Evolutionary conservation across 768 basidiomycete genomes (phyloP), one percentile per base, ranked within the genome.

Genomic region (Amanita brunnescens): DNA sequence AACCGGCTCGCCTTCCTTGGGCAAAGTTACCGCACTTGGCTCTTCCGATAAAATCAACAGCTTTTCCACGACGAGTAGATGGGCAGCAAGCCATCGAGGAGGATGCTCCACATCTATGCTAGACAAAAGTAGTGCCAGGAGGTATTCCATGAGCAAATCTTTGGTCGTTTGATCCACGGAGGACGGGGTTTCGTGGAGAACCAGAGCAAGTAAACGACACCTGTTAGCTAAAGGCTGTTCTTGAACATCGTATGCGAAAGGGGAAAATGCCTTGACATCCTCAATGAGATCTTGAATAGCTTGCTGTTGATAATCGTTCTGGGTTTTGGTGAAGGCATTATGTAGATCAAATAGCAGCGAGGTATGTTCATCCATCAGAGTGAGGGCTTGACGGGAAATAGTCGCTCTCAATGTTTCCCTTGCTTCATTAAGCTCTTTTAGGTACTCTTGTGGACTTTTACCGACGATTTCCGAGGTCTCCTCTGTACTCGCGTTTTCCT

Each of bases 281-380:
- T 87, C 84, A 53, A 93, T 72, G 48, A 97, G 76, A 50, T 80
- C 75, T 38, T 77, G 76, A 44, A 94, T 74, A 6, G 86, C 84
- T 56, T 82, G 70, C 21, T 77, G 72, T 54, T 84, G 81, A 58
- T 83, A 77, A 38, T 73, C 68, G 42, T 73, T 77, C 48, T 71
- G 71, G 9, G 78, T 70, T 23, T 83, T 82, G 51, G 87, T 76
- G 65, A 96, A 93, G 18, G 89, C 87, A 21, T 76, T 76, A 57
- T 87, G 82, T 33, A 96, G 76, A 62, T 96, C 92, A 61, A 94
- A 96, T 37, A 96, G 81, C 49, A 98, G 78, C 6, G 86, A 83
- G 2, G 87, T 81, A 59, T 93, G 86, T 55, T 88, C 82, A 61
- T 96, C 93, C 41, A 95, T 83, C 26, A 99, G 76, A 9, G 72